A percentile compares a stretch with the other conserved stretches of the same genome.
phyloP scores from a whole-genome alignment of 2,329 filamentous ascomycete species.

The Arachnomyces sp. region DNA sequence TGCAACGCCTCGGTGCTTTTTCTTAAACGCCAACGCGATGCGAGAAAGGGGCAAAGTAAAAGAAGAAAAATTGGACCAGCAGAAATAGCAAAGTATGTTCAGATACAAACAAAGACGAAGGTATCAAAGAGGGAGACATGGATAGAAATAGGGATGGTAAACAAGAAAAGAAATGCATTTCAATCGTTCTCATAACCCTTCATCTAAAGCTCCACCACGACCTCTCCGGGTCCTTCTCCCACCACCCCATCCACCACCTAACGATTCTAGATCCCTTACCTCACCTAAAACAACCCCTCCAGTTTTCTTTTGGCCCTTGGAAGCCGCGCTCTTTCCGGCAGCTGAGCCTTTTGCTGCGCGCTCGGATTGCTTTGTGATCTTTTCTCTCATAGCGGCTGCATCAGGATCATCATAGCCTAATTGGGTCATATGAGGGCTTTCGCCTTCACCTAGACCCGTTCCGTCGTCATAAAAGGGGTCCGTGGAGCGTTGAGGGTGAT shows the following conservation, averaged over 20 bases:
- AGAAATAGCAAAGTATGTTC: slow-evolving; percentile 2
- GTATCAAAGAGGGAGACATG: no score
- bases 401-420: slow-evolving; percentile 44
- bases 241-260: slow-evolving; percentile 23
- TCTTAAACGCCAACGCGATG: slow-evolving; percentile 15
- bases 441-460: slow-evolving; percentile 22
- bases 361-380: slow-evolving; percentile 36
- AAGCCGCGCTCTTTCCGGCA: background rate
- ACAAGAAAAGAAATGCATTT: no score
- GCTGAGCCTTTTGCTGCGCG: background rate
- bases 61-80: slow-evolving; percentile 1
- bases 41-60: slow-evolving; percentile 8
- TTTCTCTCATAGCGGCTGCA: slow-evolving; percentile 50
- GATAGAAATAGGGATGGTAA: no score
- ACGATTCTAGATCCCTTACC: slow-evolving; percentile 26
- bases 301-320: slow-evolving; percentile 12
- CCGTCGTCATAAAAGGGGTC: slow-evolving; percentile 13
- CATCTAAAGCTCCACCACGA: slow-evolving; percentile 16
- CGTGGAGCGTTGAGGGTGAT: slow-evolving; percentile 14
- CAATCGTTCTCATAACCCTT: slow-evolving; percentile 3
- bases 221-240: slow-evolving; percentile 29
- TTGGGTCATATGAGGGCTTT: slow-evolving; percentile 38
- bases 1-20: no score
- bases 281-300: slow-evolving; percentile 20
- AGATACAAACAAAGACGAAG: no score